These are phyloP conservation scores for Boechera stricta DNA, from an alignment of 345 rosid genomes.

Conservation along the genomic window DNA sequence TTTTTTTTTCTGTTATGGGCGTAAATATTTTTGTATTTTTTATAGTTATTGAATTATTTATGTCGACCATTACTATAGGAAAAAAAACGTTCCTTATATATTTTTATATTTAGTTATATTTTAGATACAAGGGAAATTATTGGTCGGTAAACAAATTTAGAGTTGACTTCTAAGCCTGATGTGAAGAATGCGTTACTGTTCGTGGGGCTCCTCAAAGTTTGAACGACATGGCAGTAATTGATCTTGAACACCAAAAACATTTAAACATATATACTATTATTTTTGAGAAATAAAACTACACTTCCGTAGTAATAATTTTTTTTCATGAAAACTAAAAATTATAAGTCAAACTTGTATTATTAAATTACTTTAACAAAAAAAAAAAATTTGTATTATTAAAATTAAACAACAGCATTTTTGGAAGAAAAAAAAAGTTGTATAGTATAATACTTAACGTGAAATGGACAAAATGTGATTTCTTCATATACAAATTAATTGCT, in stretches of 20 bases:
- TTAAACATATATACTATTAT: background rate
- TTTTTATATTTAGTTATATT: background rate
- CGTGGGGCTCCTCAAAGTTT: slow-evolving; percentile 14
- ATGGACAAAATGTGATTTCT: background rate
- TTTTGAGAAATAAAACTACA: background rate
- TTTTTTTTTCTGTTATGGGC: slow-evolving; percentile 26
- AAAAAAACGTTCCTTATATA: background rate
- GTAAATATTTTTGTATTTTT: background rate
- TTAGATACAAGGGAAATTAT: slow-evolving; percentile 12
- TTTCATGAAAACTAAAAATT: background rate
- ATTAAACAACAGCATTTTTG: background rate
- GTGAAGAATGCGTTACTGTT: slow-evolving; percentile 12
- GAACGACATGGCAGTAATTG: slow-evolving; percentile 17
- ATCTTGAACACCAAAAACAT: background rate
- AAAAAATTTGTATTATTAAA: background rate
- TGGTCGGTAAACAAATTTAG: slow-evolving; percentile 28
- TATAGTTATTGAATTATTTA: slow-evolving; percentile 6
- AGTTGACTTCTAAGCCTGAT: slow-evolving; percentile 36
- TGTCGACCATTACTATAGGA: slow-evolving; percentile 1
- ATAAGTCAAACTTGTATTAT: background rate
- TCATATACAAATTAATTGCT: background rate
- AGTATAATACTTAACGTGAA: background rate
- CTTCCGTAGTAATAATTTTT: background rate
- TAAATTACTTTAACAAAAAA: no score
- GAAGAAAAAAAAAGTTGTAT: background rate